A percentile compares a stretch with the other conserved stretches of the same genome.
Conservation (phyloP, 768 basidiomycete species). For the Trametes maxima region DNA sequence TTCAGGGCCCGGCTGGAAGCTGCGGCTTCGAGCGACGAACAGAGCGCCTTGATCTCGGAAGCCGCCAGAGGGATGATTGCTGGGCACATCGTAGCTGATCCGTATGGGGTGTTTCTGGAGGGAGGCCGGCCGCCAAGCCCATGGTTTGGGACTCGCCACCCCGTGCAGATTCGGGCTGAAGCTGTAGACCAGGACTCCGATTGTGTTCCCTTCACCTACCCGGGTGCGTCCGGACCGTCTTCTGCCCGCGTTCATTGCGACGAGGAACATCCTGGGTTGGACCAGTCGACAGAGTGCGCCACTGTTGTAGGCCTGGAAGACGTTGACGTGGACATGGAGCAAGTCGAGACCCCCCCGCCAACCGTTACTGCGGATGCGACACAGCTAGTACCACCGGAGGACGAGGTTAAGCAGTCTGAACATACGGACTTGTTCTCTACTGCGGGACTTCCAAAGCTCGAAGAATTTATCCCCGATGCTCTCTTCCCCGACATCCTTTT, state of each 20-base stretch:
- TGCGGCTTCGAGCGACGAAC: not conserved
- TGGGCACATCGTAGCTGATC: not conserved
- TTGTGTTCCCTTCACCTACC: too few relatives aligned
- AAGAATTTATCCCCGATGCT: conserved; percentile 30
- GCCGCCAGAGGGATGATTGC: not conserved
- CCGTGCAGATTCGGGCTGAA: too few relatives aligned
- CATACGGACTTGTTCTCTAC: conserved; percentile 10
- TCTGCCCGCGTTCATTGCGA: too few relatives aligned
- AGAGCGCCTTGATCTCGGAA: not conserved
- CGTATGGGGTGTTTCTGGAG: not conserved
- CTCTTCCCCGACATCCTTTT: conserved; percentile 31
- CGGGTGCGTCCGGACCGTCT: too few relatives aligned
- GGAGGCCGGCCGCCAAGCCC: not conserved
- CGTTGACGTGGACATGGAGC: too few relatives aligned
- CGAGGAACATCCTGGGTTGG: too few relatives aligned
- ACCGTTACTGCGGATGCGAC: too few relatives aligned
- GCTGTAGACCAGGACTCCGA: too few relatives aligned
- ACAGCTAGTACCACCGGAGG: not conserved
- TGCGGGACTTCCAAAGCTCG: conserved; percentile 29
- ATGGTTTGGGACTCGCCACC: too few relatives aligned
- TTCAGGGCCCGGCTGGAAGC: not conserved
- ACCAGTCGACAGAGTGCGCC: too few relatives aligned
- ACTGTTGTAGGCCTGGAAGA: too few relatives aligned
- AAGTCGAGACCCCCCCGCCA: too few relatives aligned
- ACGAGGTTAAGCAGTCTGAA: not conserved